phyloP scores from a whole-genome alignment of 1,284 basidiomycete genomes.

The Pyrrhoderma noxium region DNA sequence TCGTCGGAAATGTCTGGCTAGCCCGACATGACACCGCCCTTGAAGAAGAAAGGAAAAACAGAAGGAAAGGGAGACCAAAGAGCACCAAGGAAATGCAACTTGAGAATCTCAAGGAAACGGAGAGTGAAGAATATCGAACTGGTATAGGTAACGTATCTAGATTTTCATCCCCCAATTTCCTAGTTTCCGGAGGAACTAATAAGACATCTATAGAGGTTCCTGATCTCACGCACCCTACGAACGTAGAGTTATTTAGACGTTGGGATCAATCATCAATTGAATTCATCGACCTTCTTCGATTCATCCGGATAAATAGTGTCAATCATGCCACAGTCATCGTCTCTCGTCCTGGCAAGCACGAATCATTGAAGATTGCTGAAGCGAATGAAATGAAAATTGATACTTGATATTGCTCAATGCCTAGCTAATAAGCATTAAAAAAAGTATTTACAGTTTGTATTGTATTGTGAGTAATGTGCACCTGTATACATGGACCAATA shows the following conservation, averaged over 20 bases:
- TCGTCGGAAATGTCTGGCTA: slow-evolving; percentile 70
- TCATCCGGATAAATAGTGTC: slow-evolving; percentile 61
- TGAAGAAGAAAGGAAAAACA: slow-evolving; percentile 50
- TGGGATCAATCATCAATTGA: slow-evolving; percentile 76
- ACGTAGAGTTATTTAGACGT: slow-evolving; percentile 63
- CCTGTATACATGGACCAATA: too few relatives aligned
- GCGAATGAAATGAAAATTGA: slow-evolving; percentile 15
- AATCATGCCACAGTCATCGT: slow-evolving; percentile 42
- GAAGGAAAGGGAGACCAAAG: slow-evolving; percentile 76
- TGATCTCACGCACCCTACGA: slow-evolving; percentile 70
- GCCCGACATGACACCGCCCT: slow-evolving; percentile 66
- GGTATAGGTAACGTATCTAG: slow-evolving; percentile 62
- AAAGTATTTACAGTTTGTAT: too few relatives aligned
- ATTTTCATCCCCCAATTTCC: not conserved
- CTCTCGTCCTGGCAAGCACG: slow-evolving; percentile 53
- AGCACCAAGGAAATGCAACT: slow-evolving; percentile 61
- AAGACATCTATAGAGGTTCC: slow-evolving; percentile 55
- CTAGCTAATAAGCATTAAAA: too few relatives aligned
- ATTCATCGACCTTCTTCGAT: slow-evolving; percentile 69
- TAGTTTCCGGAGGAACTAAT: not conserved
- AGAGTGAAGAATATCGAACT: slow-evolving; percentile 70
- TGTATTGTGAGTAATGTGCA: too few relatives aligned
- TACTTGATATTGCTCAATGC: not conserved
- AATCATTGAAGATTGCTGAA: slow-evolving; percentile 9
- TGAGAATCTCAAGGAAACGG: slow-evolving; percentile 64